Evolutionary conservation across 2,329 filamentous ascomycete genomes (phyloP).

Genomic region (Botrytis pseudocinerea): DNA sequence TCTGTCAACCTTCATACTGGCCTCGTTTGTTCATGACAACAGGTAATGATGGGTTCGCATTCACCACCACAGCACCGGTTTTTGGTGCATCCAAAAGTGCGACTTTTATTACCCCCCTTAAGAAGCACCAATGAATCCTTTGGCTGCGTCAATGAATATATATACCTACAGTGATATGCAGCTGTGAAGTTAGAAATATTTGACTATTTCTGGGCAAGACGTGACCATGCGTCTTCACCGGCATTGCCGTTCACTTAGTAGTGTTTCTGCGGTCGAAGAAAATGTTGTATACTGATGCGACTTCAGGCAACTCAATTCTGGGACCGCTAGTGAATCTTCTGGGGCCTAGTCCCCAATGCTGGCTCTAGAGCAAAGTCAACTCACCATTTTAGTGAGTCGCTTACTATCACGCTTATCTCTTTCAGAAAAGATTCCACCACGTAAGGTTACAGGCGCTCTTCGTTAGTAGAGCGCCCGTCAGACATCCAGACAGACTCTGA

Average conservation of each 20-base stretch:
- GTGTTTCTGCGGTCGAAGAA: background rate
- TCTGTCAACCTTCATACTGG: background rate
- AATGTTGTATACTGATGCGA: background rate
- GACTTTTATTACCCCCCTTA: background rate
- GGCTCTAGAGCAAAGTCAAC: conserved; percentile 56
- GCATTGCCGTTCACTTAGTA: background rate
- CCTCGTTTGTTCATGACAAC: background rate
- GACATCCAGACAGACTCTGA: conserved; percentile 25
- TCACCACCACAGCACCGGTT: background rate
- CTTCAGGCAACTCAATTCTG: background rate
- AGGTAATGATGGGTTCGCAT: background rate
- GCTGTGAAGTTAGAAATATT: conserved; percentile 24
- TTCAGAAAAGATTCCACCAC: conserved; percentile 50
- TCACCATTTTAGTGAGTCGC: conserved; percentile 38
- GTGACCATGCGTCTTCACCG: conserved; percentile 52
- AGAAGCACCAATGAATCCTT: background rate
- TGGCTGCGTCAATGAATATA: background rate
- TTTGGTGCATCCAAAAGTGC: background rate
- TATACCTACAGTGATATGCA: background rate
- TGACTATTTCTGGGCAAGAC: conserved; percentile 43
- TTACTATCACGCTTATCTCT: conserved; percentile 61
- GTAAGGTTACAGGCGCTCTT: background rate
- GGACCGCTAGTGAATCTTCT: conserved; percentile 41
- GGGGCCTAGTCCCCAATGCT: conserved; percentile 58
- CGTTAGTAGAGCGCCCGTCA: background rate